phyloP scores from a whole-genome alignment of 768 basidiomycete species.

The Inosperma sp. region DNA sequence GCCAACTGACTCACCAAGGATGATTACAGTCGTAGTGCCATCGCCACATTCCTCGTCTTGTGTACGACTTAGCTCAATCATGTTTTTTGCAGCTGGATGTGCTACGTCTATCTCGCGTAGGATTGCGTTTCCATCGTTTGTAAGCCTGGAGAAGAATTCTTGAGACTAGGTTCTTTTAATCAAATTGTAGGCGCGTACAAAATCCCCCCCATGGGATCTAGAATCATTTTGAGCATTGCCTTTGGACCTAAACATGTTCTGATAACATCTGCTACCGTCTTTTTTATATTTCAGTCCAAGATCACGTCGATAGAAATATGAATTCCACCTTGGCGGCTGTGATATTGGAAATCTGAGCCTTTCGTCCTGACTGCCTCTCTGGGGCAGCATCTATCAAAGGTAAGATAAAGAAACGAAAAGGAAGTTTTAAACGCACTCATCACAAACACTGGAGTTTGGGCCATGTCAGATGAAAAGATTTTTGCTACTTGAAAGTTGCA shows the following conservation, averaged over 20 bases:
- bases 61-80: constrained; percentile 97
- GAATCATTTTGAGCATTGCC: constrained; percentile 99
- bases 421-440: constrained; percentile 52
- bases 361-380: constrained; percentile 89
- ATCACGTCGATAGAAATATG: background rate
- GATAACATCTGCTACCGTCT: constrained; percentile 98
- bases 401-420: background rate
- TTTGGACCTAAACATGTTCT: constrained; percentile 96
- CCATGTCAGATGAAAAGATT: no score
- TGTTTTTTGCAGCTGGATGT: constrained; percentile 98
- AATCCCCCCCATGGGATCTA: constrained; percentile 99
- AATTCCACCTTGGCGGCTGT: constrained; percentile 87
- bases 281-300: background rate
- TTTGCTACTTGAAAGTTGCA: no score
- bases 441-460: constrained; percentile 77
- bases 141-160: constrained; percentile 52
- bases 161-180: constrained; percentile 1
- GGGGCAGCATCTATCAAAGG: constrained; percentile 74
- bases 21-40: constrained; percentile 97
- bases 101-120: constrained; percentile 98
- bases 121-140: constrained; percentile 99
- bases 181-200: constrained; percentile 48
- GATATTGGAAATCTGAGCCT: constrained; percentile 96
- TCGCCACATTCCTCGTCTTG: constrained; percentile 99
- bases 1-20: constrained; percentile 61